Evolutionary conservation across 2,329 filamentous ascomycete species (phyloP), one percentile per base, ranked within the genome.

Genomic region (Ceratocystis diversiconidia): DNA sequence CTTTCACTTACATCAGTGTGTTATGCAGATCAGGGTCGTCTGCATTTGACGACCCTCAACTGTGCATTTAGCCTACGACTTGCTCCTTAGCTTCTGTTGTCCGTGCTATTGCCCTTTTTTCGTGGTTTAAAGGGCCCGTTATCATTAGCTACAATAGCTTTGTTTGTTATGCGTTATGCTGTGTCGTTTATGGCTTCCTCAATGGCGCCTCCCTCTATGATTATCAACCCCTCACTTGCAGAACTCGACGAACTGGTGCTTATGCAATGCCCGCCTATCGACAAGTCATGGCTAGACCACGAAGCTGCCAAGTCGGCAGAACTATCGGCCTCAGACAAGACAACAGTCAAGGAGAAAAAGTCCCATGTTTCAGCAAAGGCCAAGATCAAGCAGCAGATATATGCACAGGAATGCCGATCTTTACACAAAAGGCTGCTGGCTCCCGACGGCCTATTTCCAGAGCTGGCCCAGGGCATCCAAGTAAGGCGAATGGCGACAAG

Each of bases 231-330:
- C 55, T 66, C 65, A 22, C 55, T 66, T 25, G 44, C 52, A 28
- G 65, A 48, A 41, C 68, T 73, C 2, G 62, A 70, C 25, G 52
- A 57, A 1, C 72, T 74, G 59, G 68, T 72, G 57, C 71, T 77
- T 43, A 43, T 69, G 12, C 68, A 68, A 5, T 73, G 75, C 5
- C 78, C 78, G 6, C 73, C 73, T 2, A 69, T 78, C 6, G 72
- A 79, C 68, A 72, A 73, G 19, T 73, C 70, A 55, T 80, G 78
- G 77, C 66, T 77, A 7, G 70, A 71, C 28, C 73, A 75, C 69
- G 76, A 79, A 68, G 67, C 73, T 32, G 69, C 72, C 12, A 68
- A 69, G 69, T 65, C 63, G 66, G 64, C 69, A 69, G 70, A 70
- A 68, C 69, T 71, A 64, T 69, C 70, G 28, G 64, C 70, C 15